Evolutionary conservation across 176 grass and related monocot species (phyloP), one percentile per base, ranked within the genome.

Genomic region (Oryza punctata): DNA sequence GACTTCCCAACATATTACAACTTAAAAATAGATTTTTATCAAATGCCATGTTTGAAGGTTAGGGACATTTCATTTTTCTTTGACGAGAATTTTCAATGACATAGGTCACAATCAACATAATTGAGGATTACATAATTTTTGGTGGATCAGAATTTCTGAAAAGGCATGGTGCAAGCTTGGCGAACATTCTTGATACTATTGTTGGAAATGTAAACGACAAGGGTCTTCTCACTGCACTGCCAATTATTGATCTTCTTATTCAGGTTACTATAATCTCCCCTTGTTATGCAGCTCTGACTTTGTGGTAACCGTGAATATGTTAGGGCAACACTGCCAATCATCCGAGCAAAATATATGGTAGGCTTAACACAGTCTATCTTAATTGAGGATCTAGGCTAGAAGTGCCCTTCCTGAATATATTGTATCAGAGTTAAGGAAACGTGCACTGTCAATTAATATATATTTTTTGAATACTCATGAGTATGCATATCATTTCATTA

Each of bases 121-220:
- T 96, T 78, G 96, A 99, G 78, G 89, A 92, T 84, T 99, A 99
- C 83, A 83, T 81, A 89, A 86, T 99, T 81, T 99, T 94, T 86
- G 84, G 96, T 78, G 96, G 93, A 15, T 80, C 80, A 60, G 96
- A 96, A 68, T 99, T 99, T 96, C 85, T 96, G 65, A 96, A 91
- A 82, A 89, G 89, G 57, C 96, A 99, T 33, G 89, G 85, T 75
- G 78, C 87, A 81, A 93, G 73, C 86, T 50, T 99, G 82, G 85
- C 78, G n/a, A 94, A 89, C 81, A 74, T 99, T 83, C 74, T 99
- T 83, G 89, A 99, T 85, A 78, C 12, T 70, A 92, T 99, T 84
- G 73, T 96, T 87, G 89, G 83, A 79, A 99, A 87, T 85, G 96
- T 96, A 50, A 99, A 96, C 83, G 96, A 99, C 75, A 99, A 96